Evolutionary conservation across 78 protist species (phyloP).

Genomic region (Dictyostelium firmibasis): DNA sequence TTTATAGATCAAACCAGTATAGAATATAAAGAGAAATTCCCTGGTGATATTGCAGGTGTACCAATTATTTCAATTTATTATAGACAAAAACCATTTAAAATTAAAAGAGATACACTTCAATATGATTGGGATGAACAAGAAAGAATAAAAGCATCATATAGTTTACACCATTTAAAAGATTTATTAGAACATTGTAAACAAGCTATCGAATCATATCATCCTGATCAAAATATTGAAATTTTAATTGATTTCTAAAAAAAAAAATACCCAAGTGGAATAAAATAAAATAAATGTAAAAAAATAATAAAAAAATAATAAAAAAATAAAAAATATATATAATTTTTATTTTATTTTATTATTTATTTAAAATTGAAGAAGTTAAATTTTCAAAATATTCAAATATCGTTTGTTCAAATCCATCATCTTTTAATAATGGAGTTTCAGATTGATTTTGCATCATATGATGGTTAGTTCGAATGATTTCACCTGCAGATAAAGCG

Average conservation of each 20-base stretch:
- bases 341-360: not conserved
- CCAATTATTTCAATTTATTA: conserved; percentile 38
- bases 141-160: not conserved
- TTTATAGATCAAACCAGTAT: conserved; percentile 31
- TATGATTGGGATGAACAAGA: conserved; percentile 65
- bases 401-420: conserved; percentile 11
- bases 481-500: not conserved
- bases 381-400: not conserved
- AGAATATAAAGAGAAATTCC: conserved; percentile 29
- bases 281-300: not conserved
- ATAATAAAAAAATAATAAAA: not conserved
- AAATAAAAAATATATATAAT: not conserved
- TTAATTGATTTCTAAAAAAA: conserved; percentile 1
- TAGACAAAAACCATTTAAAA: conserved; percentile 51
- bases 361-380: not conserved
- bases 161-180: not conserved
- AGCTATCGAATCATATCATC: not conserved
- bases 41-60: conserved; percentile 51
- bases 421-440: not conserved
- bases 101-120: conserved; percentile 11
- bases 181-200: not conserved
- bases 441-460: not conserved
- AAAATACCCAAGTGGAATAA: not conserved
- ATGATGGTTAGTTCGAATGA: conserved; percentile 9
- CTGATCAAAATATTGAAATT: conserved; percentile 21